phyloP scores from a whole-genome alignment of 1,284 basidiomycete species.

The Ceratobasidium sp. region DNA sequence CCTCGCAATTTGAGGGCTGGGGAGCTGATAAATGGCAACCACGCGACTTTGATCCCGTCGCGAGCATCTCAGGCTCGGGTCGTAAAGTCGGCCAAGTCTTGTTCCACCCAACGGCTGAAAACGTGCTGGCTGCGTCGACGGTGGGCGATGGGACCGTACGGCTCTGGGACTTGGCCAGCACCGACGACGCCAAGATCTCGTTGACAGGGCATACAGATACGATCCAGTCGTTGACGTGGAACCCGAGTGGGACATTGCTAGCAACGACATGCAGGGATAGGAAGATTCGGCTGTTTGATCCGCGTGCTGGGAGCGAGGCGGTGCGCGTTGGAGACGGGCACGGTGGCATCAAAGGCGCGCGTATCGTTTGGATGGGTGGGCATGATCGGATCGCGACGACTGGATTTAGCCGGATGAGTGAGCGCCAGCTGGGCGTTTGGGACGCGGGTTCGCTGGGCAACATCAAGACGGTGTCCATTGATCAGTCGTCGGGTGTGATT shows the following conservation, averaged over 20 bases:
- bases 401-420: conserved; percentile 95
- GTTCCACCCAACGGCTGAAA: conserved; percentile 92
- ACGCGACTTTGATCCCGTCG: conserved; percentile 84
- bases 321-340: conserved; percentile 89
- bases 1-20: conserved; percentile 84
- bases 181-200: conserved; percentile 70
- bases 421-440: conserved; percentile 90
- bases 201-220: conserved; percentile 86
- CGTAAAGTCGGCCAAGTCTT: conserved; percentile 94
- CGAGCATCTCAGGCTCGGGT: conserved; percentile 75
- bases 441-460: conserved; percentile 78
- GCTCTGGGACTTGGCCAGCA: conserved; percentile 86
- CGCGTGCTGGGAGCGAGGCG: conserved; percentile 80
- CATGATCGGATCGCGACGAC: conserved; percentile 90
- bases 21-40: conserved; percentile 83
- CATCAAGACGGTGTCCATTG: conserved; percentile 80
- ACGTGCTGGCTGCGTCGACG: conserved; percentile 82
- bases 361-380: conserved; percentile 93
- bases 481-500: conserved; percentile 90
- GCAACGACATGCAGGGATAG: conserved; percentile 90
- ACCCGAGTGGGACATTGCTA: conserved; percentile 79
- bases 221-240: conserved; percentile 89
- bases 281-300: conserved; percentile 92
- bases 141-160: conserved; percentile 91
- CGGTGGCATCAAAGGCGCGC: conserved; percentile 91